Conservation (phyloP, 2,329 filamentous ascomycete genomes). For the Fusarium setosum region DNA sequence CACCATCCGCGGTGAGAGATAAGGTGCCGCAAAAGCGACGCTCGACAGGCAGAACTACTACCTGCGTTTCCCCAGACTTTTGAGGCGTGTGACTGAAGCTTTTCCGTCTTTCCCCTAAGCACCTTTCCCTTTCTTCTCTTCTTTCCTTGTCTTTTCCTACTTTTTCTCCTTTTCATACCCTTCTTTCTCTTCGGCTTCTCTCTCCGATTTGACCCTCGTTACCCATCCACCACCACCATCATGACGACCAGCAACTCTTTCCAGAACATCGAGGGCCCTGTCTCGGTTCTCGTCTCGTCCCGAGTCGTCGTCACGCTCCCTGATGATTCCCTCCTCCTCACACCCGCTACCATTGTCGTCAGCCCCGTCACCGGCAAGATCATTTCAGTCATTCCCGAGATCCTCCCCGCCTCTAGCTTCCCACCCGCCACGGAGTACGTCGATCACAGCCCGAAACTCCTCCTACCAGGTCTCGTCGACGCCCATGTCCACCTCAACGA, state of each 20-base stretch:
- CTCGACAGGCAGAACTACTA: constrained; percentile 10
- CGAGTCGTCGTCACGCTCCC: constrained; percentile 83
- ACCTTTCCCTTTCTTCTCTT: constrained; percentile 14
- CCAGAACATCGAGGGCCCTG: constrained; percentile 45
- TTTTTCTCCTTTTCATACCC: not conserved
- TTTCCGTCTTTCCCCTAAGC: not conserved
- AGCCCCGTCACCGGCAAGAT: constrained; percentile 88
- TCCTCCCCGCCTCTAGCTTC: constrained; percentile 82
- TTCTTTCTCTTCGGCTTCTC: not conserved
- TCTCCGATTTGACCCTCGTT: not conserved
- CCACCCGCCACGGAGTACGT: constrained; percentile 78
- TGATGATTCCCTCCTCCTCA: constrained; percentile 70
- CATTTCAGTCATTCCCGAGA: constrained; percentile 75
- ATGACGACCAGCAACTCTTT: constrained; percentile 47
- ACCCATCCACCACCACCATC: constrained; percentile 19
- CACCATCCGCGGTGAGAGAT: constrained; percentile 41
- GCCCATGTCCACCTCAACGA: constrained; percentile 98
- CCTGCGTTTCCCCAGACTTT: constrained; percentile 17
- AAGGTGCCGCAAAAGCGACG: constrained; percentile 27
- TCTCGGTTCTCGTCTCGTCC: constrained; percentile 85
- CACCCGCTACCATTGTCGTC: constrained; percentile 85
- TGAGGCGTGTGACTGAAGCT: constrained; percentile 10
- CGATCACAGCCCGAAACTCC: constrained; percentile 85
- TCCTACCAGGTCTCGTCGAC: constrained; percentile 93
- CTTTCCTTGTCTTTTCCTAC: constrained; percentile 8